Percentiles rank a stretch among this genome's conserved stretches.
These are phyloP conservation scores for Holtermannia corniformis DNA, from an alignment of 768 basidiomycete species.

Conservation along the genomic window DNA sequence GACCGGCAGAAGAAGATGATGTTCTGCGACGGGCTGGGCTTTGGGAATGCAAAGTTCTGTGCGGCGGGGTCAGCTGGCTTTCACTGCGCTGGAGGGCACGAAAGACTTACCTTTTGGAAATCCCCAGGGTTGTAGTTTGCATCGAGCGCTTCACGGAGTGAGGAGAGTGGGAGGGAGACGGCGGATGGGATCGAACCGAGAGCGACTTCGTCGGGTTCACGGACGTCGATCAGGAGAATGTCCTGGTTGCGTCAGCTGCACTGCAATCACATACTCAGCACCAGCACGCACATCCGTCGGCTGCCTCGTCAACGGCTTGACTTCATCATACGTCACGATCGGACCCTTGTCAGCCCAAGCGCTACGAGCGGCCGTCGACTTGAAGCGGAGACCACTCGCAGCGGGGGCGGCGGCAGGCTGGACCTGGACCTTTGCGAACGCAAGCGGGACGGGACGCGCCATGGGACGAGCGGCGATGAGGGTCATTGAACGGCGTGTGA, in stretches of 20 bases:
- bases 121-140: conserved; percentile 42
- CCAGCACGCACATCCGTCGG: conserved; percentile 50
- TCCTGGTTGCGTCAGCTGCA: conserved; percentile 16
- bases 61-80: neutral
- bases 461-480: neutral
- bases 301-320: conserved; percentile 67
- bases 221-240: conserved; percentile 49
- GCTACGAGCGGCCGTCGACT: conserved; percentile 6
- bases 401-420: neutral
- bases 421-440: neutral
- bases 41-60: conserved; percentile 39
- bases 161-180: conserved; percentile 77
- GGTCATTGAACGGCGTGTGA: too few species aligned
- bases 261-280: neutral
- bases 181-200: conserved; percentile 88
- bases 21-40: conserved; percentile 51
- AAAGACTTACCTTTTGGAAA: conserved; percentile 31
- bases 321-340: conserved; percentile 63
- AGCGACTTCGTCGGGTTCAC: conserved; percentile 81
- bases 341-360: conserved; percentile 55
- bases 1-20: conserved; percentile 85
- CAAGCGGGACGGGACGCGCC: too few species aligned
- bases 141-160: conserved; percentile 59
- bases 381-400: neutral
- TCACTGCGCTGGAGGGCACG: neutral